Conservation (phyloP, 495 filamentous ascomycete species). For the Neurospora sp. region DNA sequence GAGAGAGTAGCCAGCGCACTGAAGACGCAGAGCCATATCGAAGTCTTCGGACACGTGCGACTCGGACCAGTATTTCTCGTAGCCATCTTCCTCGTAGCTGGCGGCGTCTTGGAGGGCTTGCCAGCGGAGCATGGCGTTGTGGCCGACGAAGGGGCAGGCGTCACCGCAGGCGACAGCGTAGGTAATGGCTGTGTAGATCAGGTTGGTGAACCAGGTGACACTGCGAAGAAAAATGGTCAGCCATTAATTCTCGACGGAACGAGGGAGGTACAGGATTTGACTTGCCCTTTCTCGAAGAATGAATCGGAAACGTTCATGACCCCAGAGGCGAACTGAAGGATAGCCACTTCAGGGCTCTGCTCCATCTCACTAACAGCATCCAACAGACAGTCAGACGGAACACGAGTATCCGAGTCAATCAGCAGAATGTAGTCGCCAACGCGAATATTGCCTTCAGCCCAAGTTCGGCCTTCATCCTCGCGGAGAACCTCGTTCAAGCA, state of each 20-base stretch:
- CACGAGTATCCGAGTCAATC: constrained; percentile 60
- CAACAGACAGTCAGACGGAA: constrained; percentile 55
- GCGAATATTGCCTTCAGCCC: constrained; percentile 61
- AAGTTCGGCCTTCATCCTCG: constrained; percentile 50
- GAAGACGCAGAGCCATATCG: constrained; percentile 63
- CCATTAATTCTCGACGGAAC: neutral
- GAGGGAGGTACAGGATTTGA: neutral
- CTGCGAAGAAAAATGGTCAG: constrained; percentile 11
- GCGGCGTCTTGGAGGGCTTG: constrained; percentile 56
- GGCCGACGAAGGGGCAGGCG: constrained; percentile 57
- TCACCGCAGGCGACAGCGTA: constrained; percentile 61
- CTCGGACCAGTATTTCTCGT: constrained; percentile 68
- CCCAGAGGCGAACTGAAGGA: constrained; percentile 58
- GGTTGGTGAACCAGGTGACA: constrained; percentile 65
- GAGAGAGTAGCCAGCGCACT: constrained; percentile 52
- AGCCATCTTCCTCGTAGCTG: constrained; percentile 28
- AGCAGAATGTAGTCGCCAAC: constrained; percentile 61
- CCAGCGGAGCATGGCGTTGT: constrained; percentile 66
- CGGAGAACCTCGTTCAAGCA: constrained; percentile 43
- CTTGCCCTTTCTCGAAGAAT: constrained; percentile 50
- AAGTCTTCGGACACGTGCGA: constrained; percentile 66
- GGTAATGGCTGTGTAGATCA: constrained; percentile 60
- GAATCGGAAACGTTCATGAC: constrained; percentile 58
- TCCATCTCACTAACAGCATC: constrained; percentile 67
- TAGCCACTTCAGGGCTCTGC: constrained; percentile 56